Percentiles rank a stretch among this genome's conserved stretches.
These are phyloP conservation scores for Candida germanica DNA, from an alignment of 805 yeast genomes.

Conservation along the genomic window DNA sequence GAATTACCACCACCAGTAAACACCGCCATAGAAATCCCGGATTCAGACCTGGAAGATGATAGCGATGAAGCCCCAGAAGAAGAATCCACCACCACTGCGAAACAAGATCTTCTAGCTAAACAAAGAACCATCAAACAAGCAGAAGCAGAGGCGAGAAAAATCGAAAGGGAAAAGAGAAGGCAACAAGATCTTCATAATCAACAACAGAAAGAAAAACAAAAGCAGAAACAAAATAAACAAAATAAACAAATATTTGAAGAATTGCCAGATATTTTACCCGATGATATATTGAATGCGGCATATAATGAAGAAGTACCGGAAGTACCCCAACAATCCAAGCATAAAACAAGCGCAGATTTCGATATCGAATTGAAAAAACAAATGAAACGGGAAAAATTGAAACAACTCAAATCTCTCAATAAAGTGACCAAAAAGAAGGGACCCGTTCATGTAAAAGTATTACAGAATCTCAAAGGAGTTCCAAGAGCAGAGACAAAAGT, in stretches of 20 bases:
- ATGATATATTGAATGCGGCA: conserved; percentile 30
- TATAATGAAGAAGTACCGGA: conserved; percentile 6
- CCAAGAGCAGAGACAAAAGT: conserved; percentile 36
- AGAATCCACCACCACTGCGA: conserved; percentile 32
- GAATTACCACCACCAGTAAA: neutral
- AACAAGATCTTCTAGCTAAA: conserved; percentile 22
- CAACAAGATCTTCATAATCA: conserved; percentile 28
- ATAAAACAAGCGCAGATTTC: conserved; percentile 36
- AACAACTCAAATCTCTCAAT: conserved; percentile 20
- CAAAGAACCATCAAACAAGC: conserved; percentile 20
- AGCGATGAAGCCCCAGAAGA: conserved; percentile 44
- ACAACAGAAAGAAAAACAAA: conserved; percentile 34
- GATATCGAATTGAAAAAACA: conserved; percentile 28
- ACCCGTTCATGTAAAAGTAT: conserved; percentile 39
- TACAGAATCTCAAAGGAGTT: conserved; percentile 22
- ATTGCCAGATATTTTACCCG: conserved; percentile 43
- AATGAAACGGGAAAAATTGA: conserved; percentile 33
- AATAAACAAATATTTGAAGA: conserved; percentile 17
- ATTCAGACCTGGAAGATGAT: conserved; percentile 4
- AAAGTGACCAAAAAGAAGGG: conserved; percentile 33
- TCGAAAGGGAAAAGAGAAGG: conserved; percentile 36
- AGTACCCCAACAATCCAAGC: conserved; percentile 6
- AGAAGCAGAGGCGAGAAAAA: conserved; percentile 23
- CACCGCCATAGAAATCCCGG: neutral
- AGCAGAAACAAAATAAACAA: conserved; percentile 13